phyloP scores from a whole-genome alignment of 2,329 filamentous ascomycete species.

The Colletotrichum australisinense region DNA sequence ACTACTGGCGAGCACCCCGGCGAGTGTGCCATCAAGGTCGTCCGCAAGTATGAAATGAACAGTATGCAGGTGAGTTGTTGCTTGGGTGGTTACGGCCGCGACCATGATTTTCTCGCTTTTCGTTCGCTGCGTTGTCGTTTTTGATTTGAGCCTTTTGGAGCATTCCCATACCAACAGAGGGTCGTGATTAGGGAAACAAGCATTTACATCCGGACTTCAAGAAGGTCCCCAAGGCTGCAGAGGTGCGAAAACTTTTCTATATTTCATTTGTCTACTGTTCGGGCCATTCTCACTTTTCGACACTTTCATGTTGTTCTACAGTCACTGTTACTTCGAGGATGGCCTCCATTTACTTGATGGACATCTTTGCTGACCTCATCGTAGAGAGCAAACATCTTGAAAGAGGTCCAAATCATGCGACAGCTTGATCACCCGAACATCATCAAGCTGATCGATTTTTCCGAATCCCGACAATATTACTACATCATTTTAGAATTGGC shows the following conservation, averaged over 20 bases:
- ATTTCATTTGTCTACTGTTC: slow-evolving; percentile 45
- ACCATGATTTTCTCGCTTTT: slow-evolving; percentile 38
- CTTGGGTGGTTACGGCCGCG: slow-evolving; percentile 34
- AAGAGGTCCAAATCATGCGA: slow-evolving; percentile 99
- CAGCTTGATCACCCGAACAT: slow-evolving; percentile 97
- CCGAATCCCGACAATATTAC: slow-evolving; percentile 94
- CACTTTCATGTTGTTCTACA: slow-evolving; percentile 41
- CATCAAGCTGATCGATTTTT: slow-evolving; percentile 91
- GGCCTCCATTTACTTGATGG: slow-evolving; percentile 13
- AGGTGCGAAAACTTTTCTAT: slow-evolving; percentile 79
- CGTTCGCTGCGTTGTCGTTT: slow-evolving; percentile 38
- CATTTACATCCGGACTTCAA: slow-evolving; percentile 97
- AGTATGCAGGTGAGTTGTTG: slow-evolving; percentile 88
- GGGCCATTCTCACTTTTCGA: slow-evolving; percentile 43
- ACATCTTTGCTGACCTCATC: slow-evolving; percentile 42
- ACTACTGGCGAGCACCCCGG: slow-evolving; percentile 70
- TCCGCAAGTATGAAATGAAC: slow-evolving; percentile 99
- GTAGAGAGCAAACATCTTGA: slow-evolving; percentile 95
- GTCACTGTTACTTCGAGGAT: slow-evolving; percentile 32
- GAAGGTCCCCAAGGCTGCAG: slow-evolving; percentile 93
- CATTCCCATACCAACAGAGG: slow-evolving; percentile 61
- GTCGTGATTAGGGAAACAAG: slow-evolving; percentile 79
- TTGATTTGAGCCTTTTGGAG: slow-evolving; percentile 39
- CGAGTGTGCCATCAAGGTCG: slow-evolving; percentile 97
- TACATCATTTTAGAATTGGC: slow-evolving; percentile 97